Evolutionary conservation across 805 yeast species (phyloP).

Genomic region (Pichia eremophila): DNA sequence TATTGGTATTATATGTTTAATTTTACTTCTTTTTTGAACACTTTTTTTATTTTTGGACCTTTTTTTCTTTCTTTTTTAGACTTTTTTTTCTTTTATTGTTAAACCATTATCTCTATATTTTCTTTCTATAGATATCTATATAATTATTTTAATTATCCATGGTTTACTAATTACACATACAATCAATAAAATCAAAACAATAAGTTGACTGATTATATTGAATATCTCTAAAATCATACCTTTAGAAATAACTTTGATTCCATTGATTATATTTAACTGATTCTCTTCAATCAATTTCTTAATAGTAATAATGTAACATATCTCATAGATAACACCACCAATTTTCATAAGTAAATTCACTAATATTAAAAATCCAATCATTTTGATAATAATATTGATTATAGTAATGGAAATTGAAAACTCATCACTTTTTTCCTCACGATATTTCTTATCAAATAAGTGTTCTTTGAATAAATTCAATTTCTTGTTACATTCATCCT

Average conservation of each 20-base stretch:
- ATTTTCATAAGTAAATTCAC: background rate
- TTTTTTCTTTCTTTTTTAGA: background rate
- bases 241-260: slow-evolving; percentile 11
- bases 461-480: background rate
- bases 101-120: background rate
- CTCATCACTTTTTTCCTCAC: background rate
- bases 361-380: background rate
- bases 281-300: slow-evolving; percentile 6
- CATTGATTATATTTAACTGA: slow-evolving; percentile 6
- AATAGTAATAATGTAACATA: slow-evolving; percentile 1
- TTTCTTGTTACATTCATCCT: slow-evolving; percentile 1
- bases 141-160: slow-evolving; percentile 4
- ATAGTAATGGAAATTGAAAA: background rate
- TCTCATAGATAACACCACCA: background rate
- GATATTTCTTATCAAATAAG: background rate
- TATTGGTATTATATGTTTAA: background rate
- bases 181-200: slow-evolving; percentile 5
- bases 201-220: slow-evolving; percentile 11
- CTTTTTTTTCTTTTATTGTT: background rate
- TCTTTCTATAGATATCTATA: background rate
- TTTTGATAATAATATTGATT: background rate
- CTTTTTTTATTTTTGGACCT: background rate
- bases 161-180: slow-evolving; percentile 4
- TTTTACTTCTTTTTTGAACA: background rate
- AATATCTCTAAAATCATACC: slow-evolving; percentile 8